phyloP scores from a whole-genome alignment of 495 filamentous ascomycete genomes.

The Penicillium antarcticum region DNA sequence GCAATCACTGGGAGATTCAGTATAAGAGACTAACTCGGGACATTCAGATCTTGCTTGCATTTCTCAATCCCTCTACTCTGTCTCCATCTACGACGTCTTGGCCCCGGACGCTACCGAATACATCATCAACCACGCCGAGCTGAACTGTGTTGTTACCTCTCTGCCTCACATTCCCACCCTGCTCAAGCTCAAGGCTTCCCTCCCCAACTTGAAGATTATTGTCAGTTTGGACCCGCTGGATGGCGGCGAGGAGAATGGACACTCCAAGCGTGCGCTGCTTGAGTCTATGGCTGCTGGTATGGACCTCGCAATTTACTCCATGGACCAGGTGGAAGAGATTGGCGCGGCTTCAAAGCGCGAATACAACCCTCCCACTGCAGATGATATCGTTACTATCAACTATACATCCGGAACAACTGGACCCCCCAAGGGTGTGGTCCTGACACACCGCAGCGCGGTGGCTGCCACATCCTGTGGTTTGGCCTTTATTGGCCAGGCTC shows the following conservation, averaged over 20 bases:
- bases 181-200: conserved; percentile 73
- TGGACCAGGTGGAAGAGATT: conserved; percentile 73
- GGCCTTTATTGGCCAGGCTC: conserved; percentile 42
- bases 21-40: conserved; percentile 1
- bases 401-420: conserved; percentile 98
- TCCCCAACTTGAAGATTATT: conserved; percentile 84
- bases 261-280: conserved; percentile 76
- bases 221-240: conserved; percentile 85
- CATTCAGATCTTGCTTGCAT: conserved; percentile 79
- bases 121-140: conserved; percentile 85
- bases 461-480: conserved; percentile 63
- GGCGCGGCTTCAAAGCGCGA: conserved; percentile 65
- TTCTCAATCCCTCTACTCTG: conserved; percentile 83
- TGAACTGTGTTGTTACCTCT: conserved; percentile 74
- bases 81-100: conserved; percentile 95
- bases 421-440: conserved; percentile 85
- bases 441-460: conserved; percentile 80
- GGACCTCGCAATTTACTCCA: conserved; percentile 73
- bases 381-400: conserved; percentile 90
- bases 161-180: conserved; percentile 83
- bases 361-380: conserved; percentile 62
- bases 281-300: conserved; percentile 66
- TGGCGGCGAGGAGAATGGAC: conserved; percentile 69
- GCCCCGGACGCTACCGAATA: conserved; percentile 88
- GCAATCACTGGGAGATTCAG: neutral